Percentiles rank a stretch among this genome's conserved stretches.
Evolutionary conservation across 805 yeast genomes (phyloP).

Genomic region (Isabelozyma rhagii): DNA sequence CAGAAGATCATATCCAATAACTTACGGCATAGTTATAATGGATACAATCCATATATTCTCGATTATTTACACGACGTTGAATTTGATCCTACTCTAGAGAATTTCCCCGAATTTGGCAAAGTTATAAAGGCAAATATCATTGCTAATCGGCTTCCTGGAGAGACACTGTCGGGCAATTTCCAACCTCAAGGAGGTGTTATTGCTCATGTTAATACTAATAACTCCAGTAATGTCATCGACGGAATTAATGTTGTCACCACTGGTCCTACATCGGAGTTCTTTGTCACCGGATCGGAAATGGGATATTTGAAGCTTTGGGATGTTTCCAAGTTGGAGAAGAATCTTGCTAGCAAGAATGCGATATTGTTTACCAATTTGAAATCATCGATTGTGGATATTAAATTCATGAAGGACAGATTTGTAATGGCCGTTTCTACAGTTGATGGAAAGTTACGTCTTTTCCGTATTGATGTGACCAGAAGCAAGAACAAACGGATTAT

Average conservation of each 20-base stretch:
- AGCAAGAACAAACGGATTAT: constrained; percentile 30
- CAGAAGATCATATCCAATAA: constrained; percentile 30
- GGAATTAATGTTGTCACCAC: constrained; percentile 54
- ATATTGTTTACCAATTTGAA: constrained; percentile 45
- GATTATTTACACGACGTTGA: constrained; percentile 51
- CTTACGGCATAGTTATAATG: constrained; percentile 60
- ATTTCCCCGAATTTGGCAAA: constrained; percentile 67
- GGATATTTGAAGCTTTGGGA: constrained; percentile 84
- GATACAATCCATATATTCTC: constrained; percentile 60
- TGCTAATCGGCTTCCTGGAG: neutral
- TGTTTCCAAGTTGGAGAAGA: constrained; percentile 56
- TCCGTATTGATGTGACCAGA: constrained; percentile 29
- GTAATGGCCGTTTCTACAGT: constrained; percentile 55
- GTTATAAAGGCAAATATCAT: constrained; percentile 7
- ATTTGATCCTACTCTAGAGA: constrained; percentile 55
- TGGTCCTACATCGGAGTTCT: constrained; percentile 60
- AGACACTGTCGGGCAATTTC: constrained; percentile 7
- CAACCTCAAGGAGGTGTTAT: constrained; percentile 53
- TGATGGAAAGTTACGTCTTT: constrained; percentile 44
- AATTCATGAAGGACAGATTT: constrained; percentile 51
- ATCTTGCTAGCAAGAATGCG: constrained; percentile 49
- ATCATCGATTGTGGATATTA: constrained; percentile 46
- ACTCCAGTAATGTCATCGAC: constrained; percentile 33
- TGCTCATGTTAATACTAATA: constrained; percentile 62
- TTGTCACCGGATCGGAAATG: constrained; percentile 74